Evolutionary conservation across 108 stramenopile species (phyloP), one percentile per base, ranked within the genome.

Genomic region (Conticribra guillardii): DNA sequence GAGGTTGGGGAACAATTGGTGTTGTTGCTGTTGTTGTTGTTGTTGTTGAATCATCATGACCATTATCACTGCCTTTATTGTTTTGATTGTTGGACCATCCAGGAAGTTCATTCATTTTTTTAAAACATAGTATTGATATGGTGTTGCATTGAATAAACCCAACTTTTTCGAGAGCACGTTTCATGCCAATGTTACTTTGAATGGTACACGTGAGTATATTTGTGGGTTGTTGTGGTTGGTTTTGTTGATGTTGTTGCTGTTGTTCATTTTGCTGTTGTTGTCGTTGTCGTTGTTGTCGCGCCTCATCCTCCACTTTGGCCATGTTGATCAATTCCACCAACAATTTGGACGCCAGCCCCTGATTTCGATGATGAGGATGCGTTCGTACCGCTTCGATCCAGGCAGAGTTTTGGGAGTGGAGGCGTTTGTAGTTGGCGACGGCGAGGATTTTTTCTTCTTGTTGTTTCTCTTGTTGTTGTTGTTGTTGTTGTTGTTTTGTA

Each of bases 361-460:
- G 30, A 56, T 69, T 80, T 5, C 73, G 79, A 63, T 75, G 53
- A 44, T 54, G 4, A 14, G 79, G 67, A 54, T 75, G 74, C 15
- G 79, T 80, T n/a, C 79, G 41, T 3, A 80, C 79, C 1, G 79
- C 79, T 37, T 80, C 79, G 22, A 80, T 70, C 79, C 79, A 80
- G 8, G 58, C 79, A 51, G 41, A 31, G 23, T 79, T 71, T 54
- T 79, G 77, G 1, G 68, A 29, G 21, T 55, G 67, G 4, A 80
- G 69, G 15, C 79, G 74, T 28, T 71, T 69, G 69, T 51, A 71
- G 48, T 75, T 80, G 17, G 79, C 74, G 8, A 75, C 74, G 7
- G 74, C 79, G 41, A 75, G 23, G n/a, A 75, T 68, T 19, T 23
- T 26, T 17, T 53, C 65, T 15, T 72, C 61, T 14, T 72, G 66